Evolutionary conservation across 2,329 filamentous ascomycete species (phyloP), one percentile per base, ranked within the genome.

Genomic region (Acarospora socialis): DNA sequence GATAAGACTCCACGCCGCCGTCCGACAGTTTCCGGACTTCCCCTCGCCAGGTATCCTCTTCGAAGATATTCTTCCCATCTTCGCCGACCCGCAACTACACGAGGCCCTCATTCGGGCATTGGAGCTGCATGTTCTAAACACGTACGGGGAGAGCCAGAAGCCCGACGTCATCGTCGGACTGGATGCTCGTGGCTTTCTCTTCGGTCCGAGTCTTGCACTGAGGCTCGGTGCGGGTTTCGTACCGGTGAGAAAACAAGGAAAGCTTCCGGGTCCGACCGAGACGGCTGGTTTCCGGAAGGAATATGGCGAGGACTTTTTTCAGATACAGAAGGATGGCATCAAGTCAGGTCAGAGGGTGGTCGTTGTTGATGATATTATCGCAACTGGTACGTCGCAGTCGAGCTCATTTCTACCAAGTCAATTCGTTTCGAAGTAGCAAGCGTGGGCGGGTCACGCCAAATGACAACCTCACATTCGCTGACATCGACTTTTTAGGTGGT

Each of bases 281-380:
- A 92, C 81, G 34, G 84, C 84, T 44, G 69, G 70, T 46, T 98
- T 83, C 57, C 66, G 84, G 59, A 98, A 98, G 69, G 90, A 98
- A 60, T 98, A 98, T 52, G 90, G 90, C 42, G 70, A 76, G 58
- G 90, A 98, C 56, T 77, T 77, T 54, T 95, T 98, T 65, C 82
- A 95, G 68, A 92, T 98, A 66, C 90, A 98, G 65, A 65, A 70
- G 44, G 84, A 80, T 56, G 77, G 78, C 26, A 77, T 98, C 49
- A 77, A 80, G 61, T 68, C 73, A 31, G 86, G 86, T 21, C 82
- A 93, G 63, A 86, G 78, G 56, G 87, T 93, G 36, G 64, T 98
- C 40, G 70, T 98, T 43, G 84, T 98, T 19, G 90, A 98, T 57
- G 90, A 98, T 56, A 92, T 98, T 52, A 95, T 98, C 62, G 90